A percentile compares a stretch with the other conserved stretches of the same genome.
Evolutionary conservation across 768 basidiomycete species (phyloP).

Genomic region (Rhizopogon roseolus): DNA sequence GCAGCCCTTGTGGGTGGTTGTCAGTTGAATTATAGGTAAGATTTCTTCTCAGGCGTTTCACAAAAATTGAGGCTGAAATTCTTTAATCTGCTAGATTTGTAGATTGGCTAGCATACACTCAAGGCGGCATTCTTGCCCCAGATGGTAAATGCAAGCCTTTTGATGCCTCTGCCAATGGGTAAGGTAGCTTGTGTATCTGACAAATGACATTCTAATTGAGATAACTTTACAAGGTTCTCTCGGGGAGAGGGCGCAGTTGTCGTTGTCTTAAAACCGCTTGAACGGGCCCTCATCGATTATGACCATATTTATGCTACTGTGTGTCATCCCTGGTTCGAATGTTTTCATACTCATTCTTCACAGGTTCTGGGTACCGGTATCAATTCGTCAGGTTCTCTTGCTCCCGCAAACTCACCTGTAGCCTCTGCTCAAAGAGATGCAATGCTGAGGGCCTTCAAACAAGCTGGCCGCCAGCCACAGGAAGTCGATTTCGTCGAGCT

Average conservation of each 20-base stretch:
- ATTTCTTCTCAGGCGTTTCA: not conserved
- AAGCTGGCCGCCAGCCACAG: conserved; percentile 23
- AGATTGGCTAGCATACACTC: conserved; percentile 34
- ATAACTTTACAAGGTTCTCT: conserved; percentile 25
- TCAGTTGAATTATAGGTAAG: conserved; percentile 38
- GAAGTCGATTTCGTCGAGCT: conserved; percentile 47
- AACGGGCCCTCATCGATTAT: conserved; percentile 31
- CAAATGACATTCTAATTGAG: not conserved
- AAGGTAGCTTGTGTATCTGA: conserved; percentile 4
- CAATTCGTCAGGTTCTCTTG: conserved; percentile 31
- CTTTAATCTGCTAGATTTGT: conserved; percentile 20
- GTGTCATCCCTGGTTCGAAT: not conserved
- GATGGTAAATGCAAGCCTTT: conserved; percentile 42
- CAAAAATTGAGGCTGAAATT: not conserved
- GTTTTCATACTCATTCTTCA: not conserved
- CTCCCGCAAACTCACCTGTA: conserved; percentile 34
- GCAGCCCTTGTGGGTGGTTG: conserved; percentile 43
- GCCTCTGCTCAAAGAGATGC: conserved; percentile 32
- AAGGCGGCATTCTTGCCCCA: conserved; percentile 32
- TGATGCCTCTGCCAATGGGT: conserved; percentile 40
- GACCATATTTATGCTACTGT: conserved; percentile 40
- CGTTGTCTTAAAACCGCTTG: conserved; percentile 36
- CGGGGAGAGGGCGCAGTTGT: conserved; percentile 34
- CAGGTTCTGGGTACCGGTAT: conserved; percentile 38
- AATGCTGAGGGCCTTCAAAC: conserved; percentile 31